Percentiles rank a stretch among this genome's conserved stretches.
phyloP scores from a whole-genome alignment of 2,329 filamentous ascomycete species.

The Fusarium odoratissimum region DNA sequence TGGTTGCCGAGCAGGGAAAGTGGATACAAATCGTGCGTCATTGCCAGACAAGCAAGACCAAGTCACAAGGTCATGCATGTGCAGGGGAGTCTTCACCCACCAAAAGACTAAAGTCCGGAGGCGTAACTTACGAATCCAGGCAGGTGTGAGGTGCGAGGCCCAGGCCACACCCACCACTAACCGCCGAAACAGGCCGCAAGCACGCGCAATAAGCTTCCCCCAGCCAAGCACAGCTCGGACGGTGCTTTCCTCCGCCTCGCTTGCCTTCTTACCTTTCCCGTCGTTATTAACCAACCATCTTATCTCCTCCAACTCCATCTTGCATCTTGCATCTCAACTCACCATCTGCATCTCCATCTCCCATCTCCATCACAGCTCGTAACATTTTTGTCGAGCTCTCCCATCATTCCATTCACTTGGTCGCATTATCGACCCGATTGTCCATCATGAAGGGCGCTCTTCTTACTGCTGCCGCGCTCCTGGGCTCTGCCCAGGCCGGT shows the following conservation, averaged over 20 bases:
- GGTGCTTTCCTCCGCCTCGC: constrained; percentile 38
- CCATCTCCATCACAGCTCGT: constrained; percentile 29
- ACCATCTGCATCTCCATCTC: constrained; percentile 13
- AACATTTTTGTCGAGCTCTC: constrained; percentile 17
- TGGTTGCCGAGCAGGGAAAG: constrained; percentile 45
- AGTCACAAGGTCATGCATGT: constrained; percentile 44
- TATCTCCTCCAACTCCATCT: constrained; percentile 41
- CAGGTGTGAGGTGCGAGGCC: constrained; percentile 34
- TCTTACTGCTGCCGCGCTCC: constrained; percentile 81
- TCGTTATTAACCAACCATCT: constrained; percentile 37
- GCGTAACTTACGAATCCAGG: constrained; percentile 38
- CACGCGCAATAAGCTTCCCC: constrained; percentile 43
- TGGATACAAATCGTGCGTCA: constrained; percentile 46
- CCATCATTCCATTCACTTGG: background rate
- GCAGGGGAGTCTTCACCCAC: constrained; percentile 29
- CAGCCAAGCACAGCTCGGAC: constrained; percentile 17
- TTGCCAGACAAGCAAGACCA: constrained; percentile 27
- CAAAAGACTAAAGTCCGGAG: constrained; percentile 21
- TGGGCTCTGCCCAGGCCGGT: constrained; percentile 84
- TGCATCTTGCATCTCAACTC: constrained; percentile 25
- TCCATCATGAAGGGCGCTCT: constrained; percentile 86
- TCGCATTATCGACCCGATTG: constrained; percentile 39
- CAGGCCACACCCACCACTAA: constrained; percentile 17
- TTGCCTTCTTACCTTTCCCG: constrained; percentile 2
- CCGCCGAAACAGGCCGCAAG: constrained; percentile 43